Conservation (phyloP, 805 yeast species). For the Kodamaea restingae region DNA sequence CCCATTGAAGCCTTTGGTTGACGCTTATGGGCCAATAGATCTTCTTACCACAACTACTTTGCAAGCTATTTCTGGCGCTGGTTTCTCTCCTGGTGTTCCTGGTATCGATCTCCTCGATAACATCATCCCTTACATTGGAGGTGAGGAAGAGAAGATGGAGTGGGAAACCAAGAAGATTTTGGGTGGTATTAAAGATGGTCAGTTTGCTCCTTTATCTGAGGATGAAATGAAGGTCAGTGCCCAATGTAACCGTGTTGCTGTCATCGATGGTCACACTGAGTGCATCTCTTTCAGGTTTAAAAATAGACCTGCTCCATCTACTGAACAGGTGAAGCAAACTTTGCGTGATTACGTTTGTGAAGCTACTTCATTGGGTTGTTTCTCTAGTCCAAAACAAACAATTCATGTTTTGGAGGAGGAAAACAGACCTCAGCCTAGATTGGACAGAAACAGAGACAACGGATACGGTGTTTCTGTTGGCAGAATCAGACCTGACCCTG, state of each 20-base stretch:
- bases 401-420: slow-evolving; percentile 87
- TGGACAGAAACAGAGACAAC: slow-evolving; percentile 91
- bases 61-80: slow-evolving; percentile 98
- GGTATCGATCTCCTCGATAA: slow-evolving; percentile 94
- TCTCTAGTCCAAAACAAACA: slow-evolving; percentile 89
- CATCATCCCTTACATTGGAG: slow-evolving; percentile 89
- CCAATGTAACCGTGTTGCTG: slow-evolving; percentile 95
- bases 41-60: slow-evolving; percentile 83
- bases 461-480: slow-evolving; percentile 96
- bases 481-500: slow-evolving; percentile 88
- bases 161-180: slow-evolving; percentile 97
- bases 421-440: slow-evolving; percentile 96
- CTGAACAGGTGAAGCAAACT: slow-evolving; percentile 71
- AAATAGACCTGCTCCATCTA: slow-evolving; percentile 77
- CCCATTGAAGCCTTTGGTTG: slow-evolving; percentile 91
- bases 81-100: slow-evolving; percentile 95
- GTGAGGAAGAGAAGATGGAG: slow-evolving; percentile 97
- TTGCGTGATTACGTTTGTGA: slow-evolving; percentile 77
- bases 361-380: slow-evolving; percentile 73
- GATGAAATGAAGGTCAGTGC: slow-evolving; percentile 85
- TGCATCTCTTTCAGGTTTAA: slow-evolving; percentile 85
- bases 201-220: slow-evolving; percentile 55
- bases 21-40: slow-evolving; percentile 85
- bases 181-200: slow-evolving; percentile 58
- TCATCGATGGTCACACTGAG: slow-evolving; percentile 96